phyloP scores from a whole-genome alignment of 2,329 filamentous ascomycete species.

The Dothiorella sarmentorum region DNA sequence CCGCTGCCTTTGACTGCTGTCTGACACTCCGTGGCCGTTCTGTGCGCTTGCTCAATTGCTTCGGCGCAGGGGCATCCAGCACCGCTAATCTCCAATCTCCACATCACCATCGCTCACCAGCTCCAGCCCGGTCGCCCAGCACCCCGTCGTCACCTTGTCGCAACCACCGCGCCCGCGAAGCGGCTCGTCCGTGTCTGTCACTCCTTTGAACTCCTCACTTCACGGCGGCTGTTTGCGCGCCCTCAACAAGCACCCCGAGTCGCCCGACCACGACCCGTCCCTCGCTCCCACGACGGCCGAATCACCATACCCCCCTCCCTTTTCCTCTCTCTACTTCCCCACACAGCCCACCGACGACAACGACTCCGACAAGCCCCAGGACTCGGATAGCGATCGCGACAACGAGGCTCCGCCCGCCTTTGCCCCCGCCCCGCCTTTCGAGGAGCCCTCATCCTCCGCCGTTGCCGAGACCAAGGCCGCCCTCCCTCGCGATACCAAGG shows the following conservation, averaged over 20 bases:
- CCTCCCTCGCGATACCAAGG: constrained; percentile 77
- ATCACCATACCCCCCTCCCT: constrained; percentile 57
- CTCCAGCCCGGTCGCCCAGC: constrained; percentile 8
- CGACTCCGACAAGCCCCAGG: constrained; percentile 46
- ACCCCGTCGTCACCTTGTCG: constrained; percentile 43
- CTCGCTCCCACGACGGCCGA: constrained; percentile 45
- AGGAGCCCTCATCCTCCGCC: constrained; percentile 47
- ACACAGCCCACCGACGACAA: constrained; percentile 44
- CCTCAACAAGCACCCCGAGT: constrained; percentile 13
- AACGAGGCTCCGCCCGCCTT: constrained; percentile 47
- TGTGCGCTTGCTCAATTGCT: constrained; percentile 28
- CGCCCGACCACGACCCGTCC: constrained; percentile 16
- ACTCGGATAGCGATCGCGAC: constrained; percentile 27
- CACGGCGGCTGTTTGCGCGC: constrained; percentile 24
- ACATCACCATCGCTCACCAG: constrained; percentile 14
- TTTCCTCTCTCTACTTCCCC: constrained; percentile 61
- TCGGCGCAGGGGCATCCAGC: constrained; percentile 19
- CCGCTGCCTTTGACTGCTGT: constrained; percentile 24
- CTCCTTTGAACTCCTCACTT: constrained; percentile 35
- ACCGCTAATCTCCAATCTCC: constrained; percentile 18
- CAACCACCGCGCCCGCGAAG: constrained; percentile 39
- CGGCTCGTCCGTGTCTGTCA: constrained; percentile 45
- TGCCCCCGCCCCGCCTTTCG: constrained; percentile 51
- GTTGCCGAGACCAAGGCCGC: constrained; percentile 78
- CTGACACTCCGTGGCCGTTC: constrained; percentile 26